Conservation (phyloP, 768 basidiomycete genomes). For the Auriscalpium orientale region DNA sequence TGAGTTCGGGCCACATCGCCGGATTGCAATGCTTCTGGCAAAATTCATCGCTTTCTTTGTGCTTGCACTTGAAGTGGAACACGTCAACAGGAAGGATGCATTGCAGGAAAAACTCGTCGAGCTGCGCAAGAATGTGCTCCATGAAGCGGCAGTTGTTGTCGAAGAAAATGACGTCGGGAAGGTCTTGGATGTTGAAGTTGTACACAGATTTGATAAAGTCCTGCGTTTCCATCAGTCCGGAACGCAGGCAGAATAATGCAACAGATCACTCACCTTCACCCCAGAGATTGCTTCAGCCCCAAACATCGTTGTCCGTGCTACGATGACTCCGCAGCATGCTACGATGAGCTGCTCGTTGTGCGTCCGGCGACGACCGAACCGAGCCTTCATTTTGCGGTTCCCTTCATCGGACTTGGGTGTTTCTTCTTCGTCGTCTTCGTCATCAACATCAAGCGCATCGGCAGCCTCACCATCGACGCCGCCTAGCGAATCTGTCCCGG, state of each 20-base stretch:
- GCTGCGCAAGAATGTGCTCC: not conserved
- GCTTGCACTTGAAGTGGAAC: slow-evolving; percentile 18
- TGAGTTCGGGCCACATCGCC: slow-evolving; percentile 4
- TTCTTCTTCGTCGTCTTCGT: not conserved
- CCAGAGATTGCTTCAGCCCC: slow-evolving; percentile 16
- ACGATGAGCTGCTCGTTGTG: slow-evolving; percentile 24
- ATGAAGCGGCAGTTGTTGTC: slow-evolving; percentile 1
- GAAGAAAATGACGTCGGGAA: not conserved
- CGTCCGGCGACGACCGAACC: slow-evolving; percentile 18
- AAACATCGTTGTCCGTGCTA: slow-evolving; percentile 19
- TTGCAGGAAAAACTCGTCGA: slow-evolving; percentile 3
- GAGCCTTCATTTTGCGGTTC: slow-evolving; percentile 10
- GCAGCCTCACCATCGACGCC: too few species aligned
- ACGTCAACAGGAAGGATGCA: slow-evolving; percentile 16
- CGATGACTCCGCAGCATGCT: slow-evolving; percentile 21
- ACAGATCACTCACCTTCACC: not conserved
- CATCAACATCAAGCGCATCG: too few species aligned
- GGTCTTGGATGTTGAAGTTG: not conserved
- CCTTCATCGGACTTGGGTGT: slow-evolving; percentile 10
- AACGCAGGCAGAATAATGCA: not conserved
- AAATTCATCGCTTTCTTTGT: slow-evolving; percentile 12
- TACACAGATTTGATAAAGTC: not conserved
- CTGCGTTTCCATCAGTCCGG: not conserved
- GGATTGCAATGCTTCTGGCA: slow-evolving; percentile 18
- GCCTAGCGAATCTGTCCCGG: too few species aligned